Evolutionary conservation across 441 rosid genomes (phyloP).

Genomic region (Jatropha podagrica): DNA sequence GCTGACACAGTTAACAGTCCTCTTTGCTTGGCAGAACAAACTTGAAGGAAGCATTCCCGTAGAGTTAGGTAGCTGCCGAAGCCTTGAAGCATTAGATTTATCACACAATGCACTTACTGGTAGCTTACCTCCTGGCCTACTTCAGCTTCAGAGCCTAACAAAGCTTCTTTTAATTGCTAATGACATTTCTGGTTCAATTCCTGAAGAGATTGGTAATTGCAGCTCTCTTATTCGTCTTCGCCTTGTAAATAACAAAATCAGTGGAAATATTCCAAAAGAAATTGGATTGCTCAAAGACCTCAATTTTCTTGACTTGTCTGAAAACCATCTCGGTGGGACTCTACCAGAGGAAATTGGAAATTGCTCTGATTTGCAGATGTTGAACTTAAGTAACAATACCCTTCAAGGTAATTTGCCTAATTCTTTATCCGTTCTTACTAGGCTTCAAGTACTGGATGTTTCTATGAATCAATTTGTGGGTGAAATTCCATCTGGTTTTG

Average conservation of each 20-base stretch:
- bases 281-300: slow-evolving; percentile 62
- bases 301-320: slow-evolving; percentile 76
- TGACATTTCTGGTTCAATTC: slow-evolving; percentile 76
- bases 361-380: slow-evolving; percentile 78
- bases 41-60: slow-evolving; percentile 93
- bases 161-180: slow-evolving; percentile 81
- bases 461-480: slow-evolving; percentile 58
- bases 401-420: slow-evolving; percentile 62
- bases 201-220: slow-evolving; percentile 75
- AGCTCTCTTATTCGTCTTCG: slow-evolving; percentile 74
- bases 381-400: slow-evolving; percentile 74
- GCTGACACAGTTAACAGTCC: slow-evolving; percentile 61
- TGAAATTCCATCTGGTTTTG: slow-evolving; percentile 65
- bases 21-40: slow-evolving; percentile 95
- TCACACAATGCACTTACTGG: slow-evolving; percentile 86
- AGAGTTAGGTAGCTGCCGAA: slow-evolving; percentile 52
- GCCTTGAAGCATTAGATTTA: slow-evolving; percentile 87
- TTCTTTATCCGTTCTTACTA: slow-evolving; percentile 58
- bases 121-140: slow-evolving; percentile 68
- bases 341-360: slow-evolving; percentile 75
- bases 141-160: slow-evolving; percentile 78
- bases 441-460: slow-evolving; percentile 77
- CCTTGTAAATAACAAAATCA: slow-evolving; percentile 64
- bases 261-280: slow-evolving; percentile 67
- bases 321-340: slow-evolving; percentile 60